These are phyloP conservation scores for Cocos nucifera DNA, from an alignment of 176 grass and related monocot genomes.

Conservation along the genomic window DNA sequence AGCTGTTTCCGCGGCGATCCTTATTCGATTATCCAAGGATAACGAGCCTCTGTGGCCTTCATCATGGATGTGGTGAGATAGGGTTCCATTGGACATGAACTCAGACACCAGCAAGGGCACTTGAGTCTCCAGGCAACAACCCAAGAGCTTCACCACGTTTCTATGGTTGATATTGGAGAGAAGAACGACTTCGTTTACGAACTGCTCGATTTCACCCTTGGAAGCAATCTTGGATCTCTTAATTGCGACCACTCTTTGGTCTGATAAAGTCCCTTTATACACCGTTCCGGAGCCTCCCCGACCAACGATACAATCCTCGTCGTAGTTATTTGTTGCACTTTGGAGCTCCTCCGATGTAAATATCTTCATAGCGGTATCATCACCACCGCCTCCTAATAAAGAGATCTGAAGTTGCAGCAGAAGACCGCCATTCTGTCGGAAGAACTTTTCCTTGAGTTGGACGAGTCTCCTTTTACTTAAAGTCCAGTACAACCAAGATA, in stretches of 20 bases:
- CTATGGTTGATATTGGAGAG: background rate
- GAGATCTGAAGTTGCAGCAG: background rate
- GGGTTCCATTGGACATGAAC: no score
- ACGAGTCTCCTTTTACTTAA: background rate
- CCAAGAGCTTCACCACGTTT: background rate
- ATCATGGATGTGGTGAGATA: no score
- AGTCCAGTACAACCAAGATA: background rate
- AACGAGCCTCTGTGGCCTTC: background rate
- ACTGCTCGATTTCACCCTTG: background rate
- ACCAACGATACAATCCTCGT: background rate
- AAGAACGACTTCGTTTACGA: background rate
- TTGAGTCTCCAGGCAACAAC: background rate
- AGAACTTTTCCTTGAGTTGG: background rate
- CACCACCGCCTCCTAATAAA: background rate
- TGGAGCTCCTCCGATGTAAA: background rate
- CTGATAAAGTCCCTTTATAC: background rate
- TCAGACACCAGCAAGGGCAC: no score
- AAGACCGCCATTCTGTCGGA: background rate
- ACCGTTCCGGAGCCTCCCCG: background rate
- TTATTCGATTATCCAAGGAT: background rate
- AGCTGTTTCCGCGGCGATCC: background rate
- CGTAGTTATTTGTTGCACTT: background rate
- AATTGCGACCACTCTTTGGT: background rate
- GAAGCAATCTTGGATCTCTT: background rate
- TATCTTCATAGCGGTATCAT: background rate